Base-by-base conservation (phyloP, 108 stramenopile species). In the Discostella stelligeroides region DNA sequence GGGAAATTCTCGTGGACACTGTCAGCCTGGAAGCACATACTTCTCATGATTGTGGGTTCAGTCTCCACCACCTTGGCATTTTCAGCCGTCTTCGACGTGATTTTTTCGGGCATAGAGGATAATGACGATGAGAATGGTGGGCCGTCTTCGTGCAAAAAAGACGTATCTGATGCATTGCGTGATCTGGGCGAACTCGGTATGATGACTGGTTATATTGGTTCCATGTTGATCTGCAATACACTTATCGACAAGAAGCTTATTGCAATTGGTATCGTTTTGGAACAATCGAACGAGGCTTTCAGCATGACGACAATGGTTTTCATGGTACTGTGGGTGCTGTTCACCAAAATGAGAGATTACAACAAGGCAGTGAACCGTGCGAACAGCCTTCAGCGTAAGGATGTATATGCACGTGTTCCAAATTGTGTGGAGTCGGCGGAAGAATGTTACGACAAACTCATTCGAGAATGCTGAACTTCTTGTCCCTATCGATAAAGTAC, bases 111-210 rank as follows among this genome's bases (percentile, higher is more conserved):
- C 28, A 14, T 56, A 0, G n/a, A 28, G 34, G 51, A 62, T 24
- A 48, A 49, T 20, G 29, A 60, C 23, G 27, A 60, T 25, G 60
- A 72, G 37, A 60, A 50, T 24, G 63, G 57, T 6, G 57, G 30
- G 39, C 34, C 38, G 18, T 55, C 21, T 0, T 29, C 29, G 1
- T 59, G 24, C 47, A 48, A 38, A 21, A 53, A 29, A 14, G 63
- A 73, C 29, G 47, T 76, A 7, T 34, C 60, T 2, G 61, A 63
- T 34, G 61, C 66, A 34, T 25, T 75, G 50, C 60, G 63, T 49
- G 75, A 76, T n/a, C 47, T 76, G 2, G 75, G 75, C 1, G 75
- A 76, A 48, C 34, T 69, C 13, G 75, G 75, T 6, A 68, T 76
- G 21, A 23, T 76, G 20, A 24, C 56, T 48, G 75, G 75, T 5